Percentiles rank a stretch among this genome's conserved stretches.
phyloP scores from a whole-genome alignment of 805 yeast species.

The Candida vaughaniae region DNA sequence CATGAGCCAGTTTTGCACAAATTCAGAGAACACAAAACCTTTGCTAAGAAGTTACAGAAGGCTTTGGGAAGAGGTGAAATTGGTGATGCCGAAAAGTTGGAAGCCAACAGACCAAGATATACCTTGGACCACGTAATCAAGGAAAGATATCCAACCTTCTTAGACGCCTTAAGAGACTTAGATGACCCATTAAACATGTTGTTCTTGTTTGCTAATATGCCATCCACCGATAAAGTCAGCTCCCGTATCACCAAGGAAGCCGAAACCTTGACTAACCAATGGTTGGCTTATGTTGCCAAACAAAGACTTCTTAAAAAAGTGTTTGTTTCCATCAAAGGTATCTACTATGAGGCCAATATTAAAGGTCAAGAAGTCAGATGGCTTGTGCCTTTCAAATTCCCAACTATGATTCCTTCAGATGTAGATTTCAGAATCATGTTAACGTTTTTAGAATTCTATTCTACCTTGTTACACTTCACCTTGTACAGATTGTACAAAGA shows the following conservation, averaged over 20 bases:
- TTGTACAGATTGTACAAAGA: conserved; percentile 84
- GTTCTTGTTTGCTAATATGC: conserved; percentile 90
- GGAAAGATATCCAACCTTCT: conserved; percentile 92
- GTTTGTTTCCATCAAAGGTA: conserved; percentile 95
- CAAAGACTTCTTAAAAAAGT: conserved; percentile 82
- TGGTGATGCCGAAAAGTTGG: conserved; percentile 82
- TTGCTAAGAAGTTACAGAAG: conserved; percentile 83
- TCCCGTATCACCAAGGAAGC: conserved; percentile 87
- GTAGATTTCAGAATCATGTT: conserved; percentile 96
- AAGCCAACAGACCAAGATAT: conserved; percentile 76
- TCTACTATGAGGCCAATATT: conserved; percentile 86
- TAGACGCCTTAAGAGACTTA: conserved; percentile 88
- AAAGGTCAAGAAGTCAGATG: conserved; percentile 93
- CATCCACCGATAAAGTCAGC: conserved; percentile 82
- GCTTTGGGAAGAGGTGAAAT: conserved; percentile 93
- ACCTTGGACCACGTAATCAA: conserved; percentile 87
- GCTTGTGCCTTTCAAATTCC: conserved; percentile 96
- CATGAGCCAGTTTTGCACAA: conserved; percentile 92
- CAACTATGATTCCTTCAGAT: conserved; percentile 91
- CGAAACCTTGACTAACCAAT: conserved; percentile 81
- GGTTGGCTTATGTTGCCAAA: conserved; percentile 91
- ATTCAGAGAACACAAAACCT: conserved; percentile 94
- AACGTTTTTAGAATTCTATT: conserved; percentile 93
- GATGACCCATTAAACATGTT: conserved; percentile 96
- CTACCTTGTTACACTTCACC: conserved; percentile 86